Evolutionary conservation across 441 rosid species (phyloP), one percentile per base, ranked within the genome.

Genomic region (Sinapis alba): DNA sequence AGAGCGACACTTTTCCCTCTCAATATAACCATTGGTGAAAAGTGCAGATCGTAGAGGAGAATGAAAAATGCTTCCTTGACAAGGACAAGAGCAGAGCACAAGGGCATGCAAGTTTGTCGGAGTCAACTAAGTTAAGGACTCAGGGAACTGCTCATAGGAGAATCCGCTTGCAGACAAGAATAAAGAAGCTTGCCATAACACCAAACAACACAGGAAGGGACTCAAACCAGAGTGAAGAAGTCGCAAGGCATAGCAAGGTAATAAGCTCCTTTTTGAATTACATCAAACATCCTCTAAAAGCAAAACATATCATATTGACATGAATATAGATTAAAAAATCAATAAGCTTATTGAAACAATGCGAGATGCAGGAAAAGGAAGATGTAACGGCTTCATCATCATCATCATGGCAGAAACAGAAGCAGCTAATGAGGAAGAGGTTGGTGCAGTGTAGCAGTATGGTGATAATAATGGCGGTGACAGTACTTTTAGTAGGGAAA

Each of bases 141-240:
- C 94, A 86, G 69, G 92, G 93, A 38, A 86, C 84, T 69, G 91
- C 91, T 65, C 78, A 77, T 13, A 83, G 90, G 72, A 88, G 92
- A 81, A 65, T 91, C 75, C 89, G 78, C 9, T 70, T 89, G 72
- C 86, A 75, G 75, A 16, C 58, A 16, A 61, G 67, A 21, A 5
- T 0, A 12, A 18, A 24, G 24, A 67, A 78, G 21, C 19, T 32
- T 24, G 65, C 27, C 4, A 6, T 58, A 20, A 53, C 13, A 50
- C 30, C 30, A 7, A 70, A 74, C 15, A 63, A 16, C 59, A 19
- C 30, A 53, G 53, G 10, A 51, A 72, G 30, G 36, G 74, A 74
- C 63, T 68, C 47, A 32, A 62, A 60, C 50, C 1, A n/a, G 45
- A 54, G 34, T 21, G 72, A 70, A 34, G 78, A 80, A 77, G 87